These are phyloP conservation scores for Endotrypanum monterogeii DNA, from an alignment of 208 protist species.

Conservation along the genomic window DNA sequence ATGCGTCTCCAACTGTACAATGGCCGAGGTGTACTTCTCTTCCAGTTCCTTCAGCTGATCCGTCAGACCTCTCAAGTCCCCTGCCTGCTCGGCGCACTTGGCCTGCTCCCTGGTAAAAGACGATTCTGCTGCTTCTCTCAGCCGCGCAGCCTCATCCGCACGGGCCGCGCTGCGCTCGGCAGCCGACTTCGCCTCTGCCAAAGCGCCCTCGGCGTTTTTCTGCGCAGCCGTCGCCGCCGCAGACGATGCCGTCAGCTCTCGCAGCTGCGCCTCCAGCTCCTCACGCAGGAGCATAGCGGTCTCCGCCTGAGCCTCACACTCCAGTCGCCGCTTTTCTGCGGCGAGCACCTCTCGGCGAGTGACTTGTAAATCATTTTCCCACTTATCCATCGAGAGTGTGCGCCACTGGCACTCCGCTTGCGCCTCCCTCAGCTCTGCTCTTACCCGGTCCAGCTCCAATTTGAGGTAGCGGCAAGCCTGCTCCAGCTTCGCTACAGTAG, in stretches of 20 bases:
- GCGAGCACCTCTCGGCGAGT: constrained; percentile 33
- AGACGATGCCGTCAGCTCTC: constrained; percentile 4
- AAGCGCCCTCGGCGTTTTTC: constrained; percentile 6
- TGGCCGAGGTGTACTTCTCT: constrained; percentile 16
- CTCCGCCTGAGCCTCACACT: constrained; percentile 21
- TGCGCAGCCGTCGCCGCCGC: constrained; percentile 6
- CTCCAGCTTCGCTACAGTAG: constrained; percentile 25
- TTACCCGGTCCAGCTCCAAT: constrained; percentile 10
- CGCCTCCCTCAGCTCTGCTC: constrained; percentile 21
- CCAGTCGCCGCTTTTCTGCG: constrained; percentile 32
- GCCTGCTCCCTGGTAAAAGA: constrained; percentile 29
- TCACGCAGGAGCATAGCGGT: constrained; percentile 16
- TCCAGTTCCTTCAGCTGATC: constrained; percentile 15
- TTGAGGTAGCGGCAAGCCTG: constrained; percentile 54
- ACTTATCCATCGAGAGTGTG: constrained; percentile 29
- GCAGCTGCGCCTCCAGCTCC: constrained; percentile 33
- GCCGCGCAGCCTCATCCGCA: constrained; percentile 21
- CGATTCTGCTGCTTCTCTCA: constrained; percentile 24
- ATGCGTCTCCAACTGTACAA: constrained; percentile 16
- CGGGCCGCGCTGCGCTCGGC: constrained; percentile 13
- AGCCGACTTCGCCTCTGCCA: constrained; percentile 16
- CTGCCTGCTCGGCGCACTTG: constrained; percentile 14
- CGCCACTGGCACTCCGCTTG: constrained; percentile 47
- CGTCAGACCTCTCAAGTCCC: neutral
- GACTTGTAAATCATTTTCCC: constrained; percentile 23